Percentiles rank a stretch among this genome's conserved stretches.
These are phyloP conservation scores for Trichoderma oligosporum DNA, from an alignment of 2,329 filamentous ascomycete species.

Conservation along the genomic window DNA sequence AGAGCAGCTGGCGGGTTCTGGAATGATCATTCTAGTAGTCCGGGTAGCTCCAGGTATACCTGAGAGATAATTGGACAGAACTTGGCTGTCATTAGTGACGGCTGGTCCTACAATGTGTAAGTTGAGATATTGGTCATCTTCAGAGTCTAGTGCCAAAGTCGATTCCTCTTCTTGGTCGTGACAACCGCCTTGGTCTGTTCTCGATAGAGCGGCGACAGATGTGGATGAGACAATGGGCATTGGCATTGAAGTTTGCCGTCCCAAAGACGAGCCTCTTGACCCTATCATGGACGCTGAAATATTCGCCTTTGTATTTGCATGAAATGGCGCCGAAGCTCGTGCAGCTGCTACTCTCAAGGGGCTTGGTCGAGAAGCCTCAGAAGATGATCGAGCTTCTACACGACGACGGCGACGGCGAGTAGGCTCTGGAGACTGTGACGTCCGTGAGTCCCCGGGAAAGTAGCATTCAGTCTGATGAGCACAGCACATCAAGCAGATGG, in stretches of 20 bases:
- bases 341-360: background rate
- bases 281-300: background rate
- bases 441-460: conserved; percentile 42
- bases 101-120: conserved; percentile 58
- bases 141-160: conserved; percentile 30
- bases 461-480: conserved; percentile 55
- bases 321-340: background rate
- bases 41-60: conserved; percentile 31
- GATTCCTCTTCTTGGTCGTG: conserved; percentile 23
- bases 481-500: conserved; percentile 55
- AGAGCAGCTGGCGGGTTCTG: conserved; percentile 31
- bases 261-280: background rate
- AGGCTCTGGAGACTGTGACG: conserved; percentile 23
- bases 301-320: conserved; percentile 5
- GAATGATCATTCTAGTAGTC: conserved; percentile 31
- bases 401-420: conserved; percentile 19
- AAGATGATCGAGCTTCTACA: conserved; percentile 12
- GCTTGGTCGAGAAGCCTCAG: background rate
- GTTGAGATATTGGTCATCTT: conserved; percentile 39
- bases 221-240: background rate
- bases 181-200: background rate
- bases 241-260: background rate
- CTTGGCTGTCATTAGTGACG: conserved; percentile 56
- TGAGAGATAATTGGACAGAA: conserved; percentile 55
- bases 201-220: background rate